Conservation (phyloP, 352 stramenopile species). For the Pythium utonaiense region DNA sequence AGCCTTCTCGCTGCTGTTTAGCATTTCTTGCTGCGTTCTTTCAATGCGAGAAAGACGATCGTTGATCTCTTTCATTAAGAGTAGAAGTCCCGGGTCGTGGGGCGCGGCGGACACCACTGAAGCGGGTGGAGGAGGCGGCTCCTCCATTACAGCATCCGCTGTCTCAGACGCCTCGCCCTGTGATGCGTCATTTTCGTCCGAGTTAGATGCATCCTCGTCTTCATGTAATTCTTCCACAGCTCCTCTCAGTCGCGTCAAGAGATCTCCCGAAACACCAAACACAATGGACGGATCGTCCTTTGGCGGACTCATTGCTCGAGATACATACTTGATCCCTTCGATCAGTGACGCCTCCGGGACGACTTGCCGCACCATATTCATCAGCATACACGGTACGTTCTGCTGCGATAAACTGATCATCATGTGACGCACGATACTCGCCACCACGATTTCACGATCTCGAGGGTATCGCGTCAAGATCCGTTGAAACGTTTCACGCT, state of each 20-base stretch:
- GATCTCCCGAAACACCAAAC: neutral
- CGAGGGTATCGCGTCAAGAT: constrained; percentile 30
- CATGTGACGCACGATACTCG: constrained; percentile 20
- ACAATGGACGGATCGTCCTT: neutral
- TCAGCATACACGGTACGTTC: constrained; percentile 24
- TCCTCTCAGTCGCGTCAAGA: neutral
- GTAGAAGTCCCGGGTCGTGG: neutral
- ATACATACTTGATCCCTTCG: neutral
- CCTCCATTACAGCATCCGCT: too few relatives aligned
- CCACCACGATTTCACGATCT: constrained; percentile 26
- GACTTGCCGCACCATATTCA: constrained; percentile 14
- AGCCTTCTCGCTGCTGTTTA: neutral
- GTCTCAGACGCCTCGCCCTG: too few relatives aligned
- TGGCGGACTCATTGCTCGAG: neutral
- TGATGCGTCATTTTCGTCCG: neutral
- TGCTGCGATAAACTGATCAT: constrained; percentile 26
- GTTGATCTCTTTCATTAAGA: neutral
- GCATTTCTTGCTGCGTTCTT: neutral
- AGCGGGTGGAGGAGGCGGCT: neutral
- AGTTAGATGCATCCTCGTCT: neutral
- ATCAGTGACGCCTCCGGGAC: neutral
- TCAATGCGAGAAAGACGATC: neutral
- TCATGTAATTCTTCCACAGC: neutral
- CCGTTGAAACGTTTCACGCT: constrained; percentile 25
- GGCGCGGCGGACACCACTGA: neutral